Evolutionary conservation across 179 eudicot genomes (phyloP).

Genomic region (Silene coronaria): DNA sequence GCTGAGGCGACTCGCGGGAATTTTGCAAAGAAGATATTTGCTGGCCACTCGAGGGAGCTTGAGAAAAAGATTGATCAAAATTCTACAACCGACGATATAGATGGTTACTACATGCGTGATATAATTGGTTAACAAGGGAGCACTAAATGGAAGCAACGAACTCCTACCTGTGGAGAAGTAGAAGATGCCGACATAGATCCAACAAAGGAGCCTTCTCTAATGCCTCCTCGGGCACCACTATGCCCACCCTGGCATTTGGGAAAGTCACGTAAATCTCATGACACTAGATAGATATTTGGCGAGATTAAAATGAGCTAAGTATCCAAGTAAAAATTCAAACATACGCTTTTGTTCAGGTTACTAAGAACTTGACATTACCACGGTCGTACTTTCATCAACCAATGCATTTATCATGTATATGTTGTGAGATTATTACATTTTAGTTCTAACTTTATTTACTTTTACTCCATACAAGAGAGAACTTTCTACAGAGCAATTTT

Average conservation of each 20-base stretch:
- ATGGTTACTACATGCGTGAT: background rate
- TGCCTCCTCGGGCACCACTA: slow-evolving; percentile 38
- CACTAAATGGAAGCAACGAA: background rate
- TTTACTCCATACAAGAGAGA: background rate
- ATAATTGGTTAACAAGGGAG: background rate
- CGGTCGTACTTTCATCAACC: background rate
- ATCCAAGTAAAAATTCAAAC: slow-evolving; percentile 6
- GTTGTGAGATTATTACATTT: background rate
- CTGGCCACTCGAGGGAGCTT: slow-evolving; percentile 34
- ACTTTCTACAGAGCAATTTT: background rate
- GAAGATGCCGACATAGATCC: slow-evolving; percentile 44
- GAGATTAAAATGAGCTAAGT: background rate
- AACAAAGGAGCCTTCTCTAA: slow-evolving; percentile 38
- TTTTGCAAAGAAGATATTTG: slow-evolving; percentile 52
- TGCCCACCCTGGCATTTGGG: slow-evolving; percentile 44
- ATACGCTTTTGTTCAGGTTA: background rate
- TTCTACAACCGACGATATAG: slow-evolving; percentile 20
- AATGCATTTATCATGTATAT: background rate
- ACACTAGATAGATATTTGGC: background rate
- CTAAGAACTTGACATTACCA: background rate
- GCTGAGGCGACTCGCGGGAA: slow-evolving; percentile 60
- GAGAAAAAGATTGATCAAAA: slow-evolving; percentile 40
- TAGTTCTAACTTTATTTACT: background rate
- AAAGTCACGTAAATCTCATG: background rate
- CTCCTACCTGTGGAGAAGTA: slow-evolving; percentile 39